Conservation (phyloP, 2,329 filamentous ascomycete species). For the Aureobasidium leucospermi region DNA sequence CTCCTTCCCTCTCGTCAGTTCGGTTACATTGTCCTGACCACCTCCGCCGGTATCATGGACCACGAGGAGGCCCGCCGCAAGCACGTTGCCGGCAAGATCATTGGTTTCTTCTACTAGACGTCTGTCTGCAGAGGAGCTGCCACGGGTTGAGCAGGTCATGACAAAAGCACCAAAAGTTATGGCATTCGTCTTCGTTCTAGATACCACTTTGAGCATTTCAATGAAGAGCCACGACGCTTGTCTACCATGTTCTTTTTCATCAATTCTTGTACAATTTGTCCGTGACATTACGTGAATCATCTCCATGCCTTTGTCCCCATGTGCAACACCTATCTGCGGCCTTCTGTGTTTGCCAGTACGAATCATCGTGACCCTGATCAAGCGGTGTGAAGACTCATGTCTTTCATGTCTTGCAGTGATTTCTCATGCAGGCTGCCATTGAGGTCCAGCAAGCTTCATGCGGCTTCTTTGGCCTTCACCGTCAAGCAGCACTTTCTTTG, state of each 20-base stretch:
- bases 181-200: conserved; percentile 15
- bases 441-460: not conserved
- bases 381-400: not conserved
- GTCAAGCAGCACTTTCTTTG: not conserved
- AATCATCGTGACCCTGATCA: not conserved
- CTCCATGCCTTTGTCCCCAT: not conserved
- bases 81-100: conserved; percentile 98
- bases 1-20: conserved; percentile 99
- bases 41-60: conserved; percentile 99
- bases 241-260: not conserved
- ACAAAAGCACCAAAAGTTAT: conserved; percentile 14
- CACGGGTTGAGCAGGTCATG: not conserved
- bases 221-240: conserved; percentile 13
- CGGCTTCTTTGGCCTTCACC: not conserved
- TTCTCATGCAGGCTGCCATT: conserved; percentile 7
- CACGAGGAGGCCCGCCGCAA: conserved; percentile 99
- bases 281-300: not conserved
- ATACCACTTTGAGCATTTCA: conserved; percentile 14
- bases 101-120: conserved; percentile 92
- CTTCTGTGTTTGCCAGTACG: no score
- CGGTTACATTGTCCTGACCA: conserved; percentile 98
- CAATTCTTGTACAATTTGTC: not conserved
- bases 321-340: no score
- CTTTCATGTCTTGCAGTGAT: not conserved
- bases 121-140: not conserved